phyloP scores from a whole-genome alignment of 1,139 yeast genomes.

The Ogataea hybrid region DNA sequence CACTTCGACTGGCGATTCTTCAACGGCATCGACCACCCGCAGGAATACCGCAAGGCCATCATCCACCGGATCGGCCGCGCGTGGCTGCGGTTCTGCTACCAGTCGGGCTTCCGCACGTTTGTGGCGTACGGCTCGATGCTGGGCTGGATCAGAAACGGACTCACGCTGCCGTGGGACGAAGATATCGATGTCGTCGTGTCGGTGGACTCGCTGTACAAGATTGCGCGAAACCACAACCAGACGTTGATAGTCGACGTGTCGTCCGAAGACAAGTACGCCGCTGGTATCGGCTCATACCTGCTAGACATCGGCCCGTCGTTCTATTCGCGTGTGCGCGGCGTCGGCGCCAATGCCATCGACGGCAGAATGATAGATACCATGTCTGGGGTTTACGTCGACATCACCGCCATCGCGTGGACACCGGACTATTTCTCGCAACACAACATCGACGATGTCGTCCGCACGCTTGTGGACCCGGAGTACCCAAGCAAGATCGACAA shows the following conservation, averaged over 20 bases:
- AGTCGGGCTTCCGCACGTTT: slow-evolving; percentile 48
- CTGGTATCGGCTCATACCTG: slow-evolving; percentile 45
- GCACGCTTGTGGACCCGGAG: slow-evolving; percentile 39
- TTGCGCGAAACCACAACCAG: slow-evolving; percentile 46
- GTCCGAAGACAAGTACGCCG: slow-evolving; percentile 28
- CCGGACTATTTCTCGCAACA: slow-evolving; percentile 30
- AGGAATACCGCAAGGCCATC: slow-evolving; percentile 40
- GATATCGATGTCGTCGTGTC: slow-evolving; percentile 60
- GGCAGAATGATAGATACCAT: slow-evolving; percentile 57
- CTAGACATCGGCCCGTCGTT: slow-evolving; percentile 48
- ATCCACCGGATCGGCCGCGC: slow-evolving; percentile 50
- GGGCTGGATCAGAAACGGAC: slow-evolving; percentile 63
- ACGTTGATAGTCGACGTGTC: slow-evolving; percentile 45
- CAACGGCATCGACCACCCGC: slow-evolving; percentile 33
- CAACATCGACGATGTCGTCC: slow-evolving; percentile 21
- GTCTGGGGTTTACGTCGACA: slow-evolving; percentile 58
- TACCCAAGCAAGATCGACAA: slow-evolving; percentile 31
- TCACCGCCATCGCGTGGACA: slow-evolving; percentile 46
- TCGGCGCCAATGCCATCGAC: slow-evolving; percentile 53
- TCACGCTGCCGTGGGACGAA: slow-evolving; percentile 60
- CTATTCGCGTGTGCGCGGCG: slow-evolving; percentile 36
- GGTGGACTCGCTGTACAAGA: slow-evolving; percentile 38
- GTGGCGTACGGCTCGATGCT: slow-evolving; percentile 59
- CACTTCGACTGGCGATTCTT: slow-evolving; percentile 48
- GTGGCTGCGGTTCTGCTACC: slow-evolving; percentile 51